Base-by-base conservation (phyloP, 306 rosid genomes). In the Cicer cuneatum region DNA sequence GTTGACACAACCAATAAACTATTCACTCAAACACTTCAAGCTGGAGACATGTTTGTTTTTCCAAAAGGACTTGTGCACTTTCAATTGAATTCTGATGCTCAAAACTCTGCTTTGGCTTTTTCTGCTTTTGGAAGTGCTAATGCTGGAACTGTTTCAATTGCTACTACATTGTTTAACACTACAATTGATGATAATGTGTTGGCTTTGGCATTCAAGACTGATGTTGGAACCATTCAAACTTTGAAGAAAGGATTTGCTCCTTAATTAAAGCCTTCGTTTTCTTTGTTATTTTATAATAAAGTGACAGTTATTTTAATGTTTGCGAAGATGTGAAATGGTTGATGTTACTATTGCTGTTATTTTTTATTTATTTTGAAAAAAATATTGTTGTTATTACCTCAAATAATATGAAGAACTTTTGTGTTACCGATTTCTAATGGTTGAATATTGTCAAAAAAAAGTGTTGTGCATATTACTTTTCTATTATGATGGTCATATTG, bases 1-100 rank as follows among this genome's bases (percentile, higher is more conserved):
- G 85, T 86, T 2, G 90, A 89, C 67, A 84, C 84, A 0, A 83
- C 74, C 37, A 86, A 77, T 48, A 83, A 85, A 51, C 81, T 89
- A 18, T 86, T 76, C 73, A 79, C 82, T 5, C 87, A 85, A 9
- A 73, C 61, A 0, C 83, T 89, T 0, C 76, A 74, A 24, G 0
- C 33, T 0, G 85, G 90, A 7, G 90, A 89, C 51, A 10, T 85
- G 29, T 89, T 89, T 16, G 10, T 79, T 45, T 85, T 89, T 29
- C 93, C 88, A 0, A 89, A 83, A 72, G 90, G 93, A 2, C 83
- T 85, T 5, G 81, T 81, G 10, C 93, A 86, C 38, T 86, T 85
- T 29, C 93, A 87, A 41, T 37, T 5, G 52, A 89, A 86, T 58
- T 60, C 81, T 7, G 78, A 71, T 29, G 0, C 53, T 5, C 1